Evolutionary conservation across 768 basidiomycete genomes (phyloP).

Genomic region (Porpolomopsis calyptriformis): DNA sequence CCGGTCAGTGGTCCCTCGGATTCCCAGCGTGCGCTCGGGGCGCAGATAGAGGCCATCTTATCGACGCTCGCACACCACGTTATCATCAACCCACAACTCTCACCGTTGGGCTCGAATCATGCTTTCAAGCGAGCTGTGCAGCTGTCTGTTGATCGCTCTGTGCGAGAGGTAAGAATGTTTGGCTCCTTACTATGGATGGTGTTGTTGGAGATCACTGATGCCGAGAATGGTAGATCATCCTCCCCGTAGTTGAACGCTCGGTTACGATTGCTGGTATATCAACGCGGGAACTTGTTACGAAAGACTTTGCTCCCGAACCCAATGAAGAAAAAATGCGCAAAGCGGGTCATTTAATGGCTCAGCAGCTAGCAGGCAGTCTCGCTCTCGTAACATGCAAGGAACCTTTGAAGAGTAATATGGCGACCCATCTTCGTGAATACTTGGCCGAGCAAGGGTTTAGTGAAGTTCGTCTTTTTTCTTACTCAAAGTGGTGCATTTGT

Average conservation of each 20-base stretch:
- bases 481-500: not conserved
- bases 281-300: constrained; percentile 86
- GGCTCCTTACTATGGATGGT: too few species aligned
- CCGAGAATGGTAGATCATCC: constrained; percentile 56
- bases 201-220: not conserved
- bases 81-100: constrained; percentile 66
- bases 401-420: constrained; percentile 85
- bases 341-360: constrained; percentile 92
- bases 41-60: constrained; percentile 77
- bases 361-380: constrained; percentile 90
- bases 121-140: constrained; percentile 86
- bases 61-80: constrained; percentile 59
- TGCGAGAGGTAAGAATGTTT: constrained; percentile 79
- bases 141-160: constrained; percentile 84
- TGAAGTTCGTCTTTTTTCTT: constrained; percentile 40
- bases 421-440: constrained; percentile 75
- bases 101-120: constrained; percentile 64
- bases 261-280: constrained; percentile 98
- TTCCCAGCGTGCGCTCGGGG: constrained; percentile 53
- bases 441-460: constrained; percentile 81
- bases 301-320: constrained; percentile 90
- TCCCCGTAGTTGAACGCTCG: constrained; percentile 95
- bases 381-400: constrained; percentile 98
- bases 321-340: constrained; percentile 85
- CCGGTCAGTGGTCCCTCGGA: constrained; percentile 47